Conservation (phyloP, 2,329 filamentous ascomycete genomes). For the Zymoseptoria crescenta region DNA sequence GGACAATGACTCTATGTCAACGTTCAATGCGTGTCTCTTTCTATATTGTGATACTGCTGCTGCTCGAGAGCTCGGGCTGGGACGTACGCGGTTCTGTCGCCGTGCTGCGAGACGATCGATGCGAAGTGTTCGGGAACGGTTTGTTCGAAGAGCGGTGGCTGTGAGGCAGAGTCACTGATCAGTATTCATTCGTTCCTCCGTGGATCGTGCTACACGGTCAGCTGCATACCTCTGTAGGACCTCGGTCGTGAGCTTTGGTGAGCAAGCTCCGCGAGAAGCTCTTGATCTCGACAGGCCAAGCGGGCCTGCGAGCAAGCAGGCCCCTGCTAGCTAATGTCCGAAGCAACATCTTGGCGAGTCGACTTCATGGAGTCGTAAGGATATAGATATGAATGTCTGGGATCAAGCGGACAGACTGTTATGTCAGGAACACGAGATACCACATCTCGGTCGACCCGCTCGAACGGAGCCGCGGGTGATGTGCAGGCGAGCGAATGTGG, state of each 20-base stretch:
- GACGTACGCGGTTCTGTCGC: constrained; percentile 54
- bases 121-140: constrained; percentile 69
- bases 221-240: constrained; percentile 23
- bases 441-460: neutral
- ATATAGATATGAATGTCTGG: neutral
- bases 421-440: neutral
- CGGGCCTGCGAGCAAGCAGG: neutral
- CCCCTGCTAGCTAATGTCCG: constrained; percentile 18
- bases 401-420: neutral
- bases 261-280: constrained; percentile 14
- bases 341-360: constrained; percentile 15
- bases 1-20: constrained; percentile 46
- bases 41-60: neutral
- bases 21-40: constrained; percentile 4
- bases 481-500: neutral
- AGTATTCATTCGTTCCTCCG: neutral
- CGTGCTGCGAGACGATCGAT: constrained; percentile 54
- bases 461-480: neutral
- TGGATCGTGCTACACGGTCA: neutral
- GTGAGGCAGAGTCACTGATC: neutral
- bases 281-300: neutral
- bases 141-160: constrained; percentile 59
- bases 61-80: neutral
- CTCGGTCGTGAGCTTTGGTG: constrained; percentile 24
- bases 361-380: constrained; percentile 11